These are phyloP conservation scores for Malus hybrid DNA, from an alignment of 331 rosid species.

Conservation along the genomic window DNA sequence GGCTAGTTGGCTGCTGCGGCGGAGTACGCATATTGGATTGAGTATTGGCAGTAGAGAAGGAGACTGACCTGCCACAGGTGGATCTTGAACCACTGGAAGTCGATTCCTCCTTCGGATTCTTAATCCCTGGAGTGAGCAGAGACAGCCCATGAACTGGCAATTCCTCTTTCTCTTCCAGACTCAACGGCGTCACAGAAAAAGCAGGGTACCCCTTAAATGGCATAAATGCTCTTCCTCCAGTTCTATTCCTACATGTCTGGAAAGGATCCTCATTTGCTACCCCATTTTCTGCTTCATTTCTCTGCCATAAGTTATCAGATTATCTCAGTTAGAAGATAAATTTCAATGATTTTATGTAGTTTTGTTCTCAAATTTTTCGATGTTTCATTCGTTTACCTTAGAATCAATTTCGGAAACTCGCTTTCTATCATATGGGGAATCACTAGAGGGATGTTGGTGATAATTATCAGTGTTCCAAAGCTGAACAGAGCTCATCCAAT, in stretches of 20 bases:
- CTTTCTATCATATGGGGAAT: slow-evolving; percentile 18
- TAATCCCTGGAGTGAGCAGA: slow-evolving; percentile 45
- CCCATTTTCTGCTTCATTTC: slow-evolving; percentile 34
- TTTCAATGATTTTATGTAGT: background rate
- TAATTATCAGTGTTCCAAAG: slow-evolving; percentile 58
- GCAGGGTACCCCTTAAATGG: slow-evolving; percentile 51
- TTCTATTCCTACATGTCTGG: slow-evolving; percentile 34
- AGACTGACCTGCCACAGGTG: slow-evolving; percentile 34
- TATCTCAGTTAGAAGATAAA: background rate
- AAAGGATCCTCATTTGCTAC: slow-evolving; percentile 39
- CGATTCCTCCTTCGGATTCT: slow-evolving; percentile 50
- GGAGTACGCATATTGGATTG: slow-evolving; percentile 31
- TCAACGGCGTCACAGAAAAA: slow-evolving; percentile 18
- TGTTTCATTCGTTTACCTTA: slow-evolving; percentile 32
- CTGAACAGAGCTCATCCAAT: slow-evolving; percentile 98
- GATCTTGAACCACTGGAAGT: slow-evolving; percentile 47
- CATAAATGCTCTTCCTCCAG: slow-evolving; percentile 43
- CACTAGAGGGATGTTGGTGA: slow-evolving; percentile 6
- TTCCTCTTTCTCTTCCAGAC: slow-evolving; percentile 45
- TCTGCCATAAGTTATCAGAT: slow-evolving; percentile 24
- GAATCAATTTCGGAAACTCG: slow-evolving; percentile 15
- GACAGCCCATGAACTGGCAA: slow-evolving; percentile 51
- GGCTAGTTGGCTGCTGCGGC: slow-evolving; percentile 20
- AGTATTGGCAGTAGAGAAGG: slow-evolving; percentile 22
- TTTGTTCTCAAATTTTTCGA: background rate